Conservation (phyloP, 495 filamentous ascomycete species). For the Rhypophila decipiens region DNA sequence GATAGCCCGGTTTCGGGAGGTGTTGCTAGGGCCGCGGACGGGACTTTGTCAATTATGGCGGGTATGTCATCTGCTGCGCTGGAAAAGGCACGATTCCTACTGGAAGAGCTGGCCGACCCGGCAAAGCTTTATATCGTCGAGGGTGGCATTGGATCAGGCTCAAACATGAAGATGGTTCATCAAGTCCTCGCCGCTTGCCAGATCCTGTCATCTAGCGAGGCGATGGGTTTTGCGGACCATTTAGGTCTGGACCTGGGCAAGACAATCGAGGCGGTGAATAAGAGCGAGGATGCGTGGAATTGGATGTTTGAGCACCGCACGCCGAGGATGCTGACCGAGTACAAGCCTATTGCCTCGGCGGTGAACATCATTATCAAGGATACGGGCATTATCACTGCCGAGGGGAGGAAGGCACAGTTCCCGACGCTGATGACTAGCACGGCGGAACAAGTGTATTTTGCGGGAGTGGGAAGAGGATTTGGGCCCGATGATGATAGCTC, state of each 20-base stretch:
- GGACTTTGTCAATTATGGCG: conserved; percentile 76
- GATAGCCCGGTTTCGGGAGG: conserved; percentile 76
- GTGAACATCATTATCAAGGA: conserved; percentile 77
- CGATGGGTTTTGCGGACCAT: conserved; percentile 63
- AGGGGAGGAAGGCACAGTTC: conserved; percentile 53
- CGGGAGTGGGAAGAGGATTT: conserved; percentile 54
- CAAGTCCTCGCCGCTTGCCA: conserved; percentile 75
- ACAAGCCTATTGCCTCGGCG: conserved; percentile 62
- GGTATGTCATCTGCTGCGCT: conserved; percentile 55
- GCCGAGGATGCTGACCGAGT: conserved; percentile 61
- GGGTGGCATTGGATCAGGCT: conserved; percentile 70
- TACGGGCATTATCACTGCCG: conserved; percentile 69
- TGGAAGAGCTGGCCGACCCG: conserved; percentile 56
- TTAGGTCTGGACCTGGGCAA: conserved; percentile 57
- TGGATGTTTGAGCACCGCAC: conserved; percentile 82
- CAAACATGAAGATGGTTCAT: conserved; percentile 84
- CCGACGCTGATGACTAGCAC: conserved; percentile 64
- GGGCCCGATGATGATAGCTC: conserved; percentile 63
- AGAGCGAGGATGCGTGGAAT: conserved; percentile 56
- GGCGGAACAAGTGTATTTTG: conserved; percentile 65
- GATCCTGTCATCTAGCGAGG: conserved; percentile 67
- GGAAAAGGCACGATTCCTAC: conserved; percentile 50
- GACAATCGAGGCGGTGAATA: conserved; percentile 52
- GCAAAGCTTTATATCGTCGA: conserved; percentile 65
- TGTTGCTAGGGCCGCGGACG: conserved; percentile 63